A percentile compares a stretch with the other conserved stretches of the same genome.
Conservation (phyloP, 116 monocot species). For the Trichopus zeylanicus region DNA sequence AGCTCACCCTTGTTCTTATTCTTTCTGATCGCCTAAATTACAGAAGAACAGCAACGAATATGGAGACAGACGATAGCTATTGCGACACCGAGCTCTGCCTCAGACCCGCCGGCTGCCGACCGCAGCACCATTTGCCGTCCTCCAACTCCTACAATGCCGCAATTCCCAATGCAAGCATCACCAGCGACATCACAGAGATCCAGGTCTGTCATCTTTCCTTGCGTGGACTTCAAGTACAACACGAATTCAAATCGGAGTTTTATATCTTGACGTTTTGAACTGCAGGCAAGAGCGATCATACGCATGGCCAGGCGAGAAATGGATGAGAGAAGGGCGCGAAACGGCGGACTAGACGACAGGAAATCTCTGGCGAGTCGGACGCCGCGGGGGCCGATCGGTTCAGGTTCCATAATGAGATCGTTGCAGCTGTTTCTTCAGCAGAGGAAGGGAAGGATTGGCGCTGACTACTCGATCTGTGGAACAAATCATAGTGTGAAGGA, state of each 20-base stretch:
- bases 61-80: not conserved
- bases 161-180: too few relatives aligned
- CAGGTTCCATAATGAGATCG: slow-evolving; percentile 16
- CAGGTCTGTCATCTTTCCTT: slow-evolving; percentile 6
- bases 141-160: too few relatives aligned
- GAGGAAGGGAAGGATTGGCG: slow-evolving; percentile 18
- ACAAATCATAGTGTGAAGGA: too few relatives aligned
- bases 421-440: slow-evolving; percentile 22
- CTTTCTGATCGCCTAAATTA: too few relatives aligned
- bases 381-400: not conserved
- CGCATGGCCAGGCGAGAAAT: slow-evolving; percentile 23
- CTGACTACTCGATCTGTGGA: too few relatives aligned
- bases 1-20: too few relatives aligned
- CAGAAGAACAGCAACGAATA: not conserved
- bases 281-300: slow-evolving; percentile 29
- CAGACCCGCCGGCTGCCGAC: not conserved
- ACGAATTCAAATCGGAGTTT: too few relatives aligned
- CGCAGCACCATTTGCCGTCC: too few relatives aligned
- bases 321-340: slow-evolving; percentile 6
- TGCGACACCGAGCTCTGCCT: slow-evolving; percentile 11
- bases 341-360: not conserved
- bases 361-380: not conserved
- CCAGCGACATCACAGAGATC: slow-evolving; percentile 22
- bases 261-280: not conserved
- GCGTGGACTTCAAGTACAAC: not conserved